Evolutionary conservation across 768 basidiomycete genomes (phyloP).

Genomic region (Tremella yokohamensis): DNA sequence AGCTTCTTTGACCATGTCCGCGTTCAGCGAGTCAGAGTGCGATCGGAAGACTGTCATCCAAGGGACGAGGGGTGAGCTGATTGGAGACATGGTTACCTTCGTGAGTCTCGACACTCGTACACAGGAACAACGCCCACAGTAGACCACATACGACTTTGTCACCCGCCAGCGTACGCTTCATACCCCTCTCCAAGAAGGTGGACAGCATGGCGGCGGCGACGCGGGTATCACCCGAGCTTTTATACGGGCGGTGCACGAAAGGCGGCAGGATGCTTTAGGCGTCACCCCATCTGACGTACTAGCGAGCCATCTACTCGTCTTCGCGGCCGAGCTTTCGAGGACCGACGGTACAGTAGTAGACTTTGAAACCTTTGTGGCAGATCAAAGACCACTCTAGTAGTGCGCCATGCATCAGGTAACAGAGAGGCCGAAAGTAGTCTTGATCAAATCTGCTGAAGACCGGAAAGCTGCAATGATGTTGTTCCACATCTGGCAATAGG

Average conservation of each 20-base stretch:
- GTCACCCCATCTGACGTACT: slow-evolving; percentile 65
- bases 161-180: slow-evolving; percentile 51
- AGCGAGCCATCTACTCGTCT: slow-evolving; percentile 74
- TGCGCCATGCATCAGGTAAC: no score
- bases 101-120: slow-evolving; percentile 65
- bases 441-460: no score
- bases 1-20: slow-evolving; percentile 82
- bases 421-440: no score
- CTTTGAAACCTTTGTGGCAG: slow-evolving; percentile 47
- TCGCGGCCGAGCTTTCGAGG: slow-evolving; percentile 77
- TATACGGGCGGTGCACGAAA: slow-evolving; percentile 66
- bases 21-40: slow-evolving; percentile 67
- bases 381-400: no score
- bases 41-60: slow-evolving; percentile 76
- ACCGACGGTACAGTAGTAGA: slow-evolving; percentile 66
- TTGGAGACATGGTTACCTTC: slow-evolving; percentile 73
- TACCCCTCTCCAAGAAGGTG: slow-evolving; percentile 51
- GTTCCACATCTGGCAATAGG: no score
- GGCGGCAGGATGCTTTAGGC: slow-evolving; percentile 63
- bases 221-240: slow-evolving; percentile 68
- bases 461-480: no score
- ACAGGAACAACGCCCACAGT: neutral
- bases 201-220: slow-evolving; percentile 73
- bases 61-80: slow-evolving; percentile 78
- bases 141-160: slow-evolving; percentile 69